phyloP scores from a whole-genome alignment of 305 asterid genomes.

The Withania somnifera region DNA sequence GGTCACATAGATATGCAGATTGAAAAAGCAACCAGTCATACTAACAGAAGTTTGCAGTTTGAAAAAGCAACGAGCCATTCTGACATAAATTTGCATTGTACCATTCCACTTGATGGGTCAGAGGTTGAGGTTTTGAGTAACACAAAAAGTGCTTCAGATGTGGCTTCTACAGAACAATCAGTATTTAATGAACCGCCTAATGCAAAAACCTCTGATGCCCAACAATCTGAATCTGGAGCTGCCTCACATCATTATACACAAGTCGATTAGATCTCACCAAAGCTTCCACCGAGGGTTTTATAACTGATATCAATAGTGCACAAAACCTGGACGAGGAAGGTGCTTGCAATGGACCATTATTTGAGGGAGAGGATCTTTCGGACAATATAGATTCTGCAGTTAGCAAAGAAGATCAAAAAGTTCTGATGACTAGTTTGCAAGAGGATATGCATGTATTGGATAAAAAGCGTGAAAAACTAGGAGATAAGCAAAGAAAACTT shows the following conservation, averaged over 20 bases:
- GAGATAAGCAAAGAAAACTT: constrained; percentile 63
- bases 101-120: constrained; percentile 13
- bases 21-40: background rate
- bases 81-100: constrained; percentile 17
- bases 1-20: background rate
- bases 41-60: constrained; percentile 1
- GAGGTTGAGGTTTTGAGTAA: constrained; percentile 11
- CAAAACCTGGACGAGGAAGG: constrained; percentile 19
- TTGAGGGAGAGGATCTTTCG: constrained; percentile 15
- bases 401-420: constrained; percentile 29
- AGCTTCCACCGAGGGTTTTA: constrained; percentile 22
- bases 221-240: constrained; percentile 18
- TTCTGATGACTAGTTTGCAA: constrained; percentile 42
- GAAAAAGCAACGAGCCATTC: background rate
- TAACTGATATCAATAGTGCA: constrained; percentile 15
- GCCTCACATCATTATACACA: constrained; percentile 14
- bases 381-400: constrained; percentile 12
- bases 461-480: constrained; percentile 60
- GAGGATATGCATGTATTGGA: constrained; percentile 55
- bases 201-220: constrained; percentile 22
- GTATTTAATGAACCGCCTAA: constrained; percentile 6
- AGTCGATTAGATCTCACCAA: constrained; percentile 11
- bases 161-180: constrained; percentile 8
- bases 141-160: constrained; percentile 9
- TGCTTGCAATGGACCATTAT: constrained; percentile 11